Evolutionary conservation across 345 rosid genomes (phyloP).

Genomic region (Turnera subulata): DNA sequence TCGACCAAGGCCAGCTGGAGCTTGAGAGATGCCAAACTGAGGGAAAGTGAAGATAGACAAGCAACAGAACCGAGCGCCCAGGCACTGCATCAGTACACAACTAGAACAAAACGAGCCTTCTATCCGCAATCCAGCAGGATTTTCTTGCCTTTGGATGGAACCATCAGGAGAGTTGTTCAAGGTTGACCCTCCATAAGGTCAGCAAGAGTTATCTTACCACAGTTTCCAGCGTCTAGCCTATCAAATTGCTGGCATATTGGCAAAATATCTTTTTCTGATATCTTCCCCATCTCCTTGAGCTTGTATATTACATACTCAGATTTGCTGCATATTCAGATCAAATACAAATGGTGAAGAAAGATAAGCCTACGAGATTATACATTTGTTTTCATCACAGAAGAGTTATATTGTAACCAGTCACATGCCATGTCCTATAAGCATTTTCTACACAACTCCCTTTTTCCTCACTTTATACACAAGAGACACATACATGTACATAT

Average conservation of each 20-base stretch:
- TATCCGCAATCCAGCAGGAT: background rate
- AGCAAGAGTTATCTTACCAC: constrained; percentile 69
- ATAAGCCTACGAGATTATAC: background rate
- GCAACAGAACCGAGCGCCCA: background rate
- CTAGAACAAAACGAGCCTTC: constrained; percentile 1
- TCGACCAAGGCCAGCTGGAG: background rate
- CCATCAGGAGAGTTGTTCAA: background rate
- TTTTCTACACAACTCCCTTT: background rate
- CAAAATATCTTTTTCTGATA: constrained; percentile 56
- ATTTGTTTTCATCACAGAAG: background rate
- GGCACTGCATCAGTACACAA: background rate
- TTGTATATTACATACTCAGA: constrained; percentile 76
- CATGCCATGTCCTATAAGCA: background rate
- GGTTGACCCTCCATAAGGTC: constrained; percentile 57
- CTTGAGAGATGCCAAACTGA: background rate
- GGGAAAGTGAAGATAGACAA: background rate
- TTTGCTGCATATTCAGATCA: constrained; percentile 36
- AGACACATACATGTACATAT: background rate
- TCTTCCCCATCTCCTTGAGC: constrained; percentile 70
- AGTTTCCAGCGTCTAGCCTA: constrained; percentile 58
- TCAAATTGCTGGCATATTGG: constrained; percentile 59
- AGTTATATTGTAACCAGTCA: background rate
- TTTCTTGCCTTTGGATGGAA: background rate
- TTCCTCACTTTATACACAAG: too few relatives aligned
- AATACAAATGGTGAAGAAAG: constrained; percentile 2